Base-by-base conservation (phyloP, 2,329 filamentous ascomycete genomes). In the Aureobasidium musti region DNA sequence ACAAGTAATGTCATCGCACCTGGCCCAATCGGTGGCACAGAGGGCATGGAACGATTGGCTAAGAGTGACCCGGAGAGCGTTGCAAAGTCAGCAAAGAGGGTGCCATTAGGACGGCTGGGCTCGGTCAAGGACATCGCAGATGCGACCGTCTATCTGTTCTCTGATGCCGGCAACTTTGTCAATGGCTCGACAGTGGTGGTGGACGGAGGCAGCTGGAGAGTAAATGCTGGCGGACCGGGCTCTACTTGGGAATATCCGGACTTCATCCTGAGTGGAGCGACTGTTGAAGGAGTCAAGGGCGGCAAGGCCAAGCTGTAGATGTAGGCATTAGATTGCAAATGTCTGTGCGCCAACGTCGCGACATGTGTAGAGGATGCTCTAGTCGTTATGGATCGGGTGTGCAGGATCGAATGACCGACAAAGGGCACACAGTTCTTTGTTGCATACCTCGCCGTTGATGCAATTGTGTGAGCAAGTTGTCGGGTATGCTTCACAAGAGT, bases 1-100 rank as follows among this genome's bases (percentile, higher is more conserved):
- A 93, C 91, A 1, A 91, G 89, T 65, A 99, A 99, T 75, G 87
- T 95, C 65, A 90, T 99, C 71, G 87, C 92, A 0, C 95, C 94
- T 0, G 95, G 95, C 0, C 91, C 90, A 0, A 96, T 99, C 71
- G 86, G 82, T 1, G 89, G 86, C 30, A 98, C 95, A 0, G 95
- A 98, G 69, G 82, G 82, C 26, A 79, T 83, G 74, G 77, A 79
- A 60, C 72, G 82, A 17, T 69, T 83, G 43, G 74, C 78, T 3
- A 78, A 75, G 65, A 73, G 73, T 28, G 76, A 77, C 8, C 70
- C 71, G 33, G 73, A 74, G 26, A 74, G 72, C 6, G 72, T 71
- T 37, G 72, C 71, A 26, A 70, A 68, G 41, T 77, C 74, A 65
- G 71, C 70, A 30, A 76, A 70, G 63, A 69, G 72, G 2, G 84